Percentiles rank a stretch among this genome's conserved stretches.
Evolutionary conservation across 2,329 filamentous ascomycete species (phyloP).

Genomic region (Coleophoma cylindrospora): DNA sequence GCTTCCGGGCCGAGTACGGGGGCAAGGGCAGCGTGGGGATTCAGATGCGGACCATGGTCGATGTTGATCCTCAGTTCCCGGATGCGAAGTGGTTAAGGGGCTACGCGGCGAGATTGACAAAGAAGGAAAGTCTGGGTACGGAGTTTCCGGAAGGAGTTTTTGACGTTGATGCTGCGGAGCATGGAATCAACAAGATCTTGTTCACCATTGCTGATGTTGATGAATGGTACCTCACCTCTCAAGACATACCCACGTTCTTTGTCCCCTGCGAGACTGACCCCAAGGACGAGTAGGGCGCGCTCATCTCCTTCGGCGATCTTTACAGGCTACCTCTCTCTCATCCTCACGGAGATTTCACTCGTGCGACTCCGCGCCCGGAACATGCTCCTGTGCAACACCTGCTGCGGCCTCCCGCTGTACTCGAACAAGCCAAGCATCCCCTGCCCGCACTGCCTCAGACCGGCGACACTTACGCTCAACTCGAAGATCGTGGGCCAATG

Average conservation of each 20-base stretch:
- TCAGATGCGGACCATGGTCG: conserved; percentile 41
- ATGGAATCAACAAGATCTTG: conserved; percentile 28
- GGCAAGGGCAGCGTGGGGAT: conserved; percentile 25
- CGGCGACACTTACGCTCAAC: conserved; percentile 30
- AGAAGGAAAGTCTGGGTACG: conserved; percentile 44
- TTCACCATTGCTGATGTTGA: conserved; percentile 39
- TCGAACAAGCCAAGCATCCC: conserved; percentile 36
- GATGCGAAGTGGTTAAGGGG: conserved; percentile 49
- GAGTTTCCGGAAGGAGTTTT: conserved; percentile 38
- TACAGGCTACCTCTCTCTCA: conserved; percentile 32
- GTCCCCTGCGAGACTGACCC: background rate
- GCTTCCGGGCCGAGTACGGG: conserved; percentile 12
- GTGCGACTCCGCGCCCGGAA: conserved; percentile 17
- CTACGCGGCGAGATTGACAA: conserved; percentile 40
- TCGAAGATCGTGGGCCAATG: conserved; percentile 34
- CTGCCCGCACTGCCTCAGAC: conserved; percentile 33
- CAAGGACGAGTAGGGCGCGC: conserved; percentile 23
- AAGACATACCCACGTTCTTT: too few species aligned
- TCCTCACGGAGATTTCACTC: conserved; percentile 22
- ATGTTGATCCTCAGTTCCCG: conserved; percentile 47
- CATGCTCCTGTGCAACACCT: conserved; percentile 25
- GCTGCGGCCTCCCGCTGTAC: conserved; percentile 49
- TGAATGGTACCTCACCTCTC: conserved; percentile 23
- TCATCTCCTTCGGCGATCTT: conserved; percentile 26
- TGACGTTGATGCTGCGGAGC: conserved; percentile 28